Base-by-base conservation (phyloP, 257 asterid species). In the Lantana camara region DNA sequence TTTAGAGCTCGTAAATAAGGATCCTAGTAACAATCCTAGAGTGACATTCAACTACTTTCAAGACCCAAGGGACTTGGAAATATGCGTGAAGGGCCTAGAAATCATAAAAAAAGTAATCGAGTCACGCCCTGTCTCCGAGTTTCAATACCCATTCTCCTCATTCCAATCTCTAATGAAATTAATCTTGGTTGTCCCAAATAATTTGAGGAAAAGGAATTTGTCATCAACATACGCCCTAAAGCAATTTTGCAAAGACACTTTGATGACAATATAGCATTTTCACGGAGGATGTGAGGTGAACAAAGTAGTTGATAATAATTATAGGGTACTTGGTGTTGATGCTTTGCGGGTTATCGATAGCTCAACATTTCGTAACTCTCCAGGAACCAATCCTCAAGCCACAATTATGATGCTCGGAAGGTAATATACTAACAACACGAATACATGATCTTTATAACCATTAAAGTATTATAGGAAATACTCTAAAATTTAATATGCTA, bases 331-430 rank as follows among this genome's bases (percentile, higher is more conserved):
- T 15, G 88, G 88, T 0, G 83, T 79, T 5, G 82, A 85, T 1
- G 70, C 78, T 0, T 75, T 85, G 60, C 78, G 91, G n/a, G 88
- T 85, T 20, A 60, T 82, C 15, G 91, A 85, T 54, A 83, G 83
- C 0, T 82, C 88, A 16, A 84, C 91, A 2, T 74, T 79, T 64
- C 8, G n/a, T 68, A 59, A 68, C 19, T 77, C 81, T 19, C 92
- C 92, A 0, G 88, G 88, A 30, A 77, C 92, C 53, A 82, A 85
- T 73, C 92, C 92, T 54, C 88, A 85, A 55, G 92, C 92, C 37
- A 82, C 88, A 4, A 75, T 82, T 9, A 82, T 85, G 88, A 85
- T 85, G 92, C 77, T 85, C 0, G 92, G 92, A 52, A 85, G 92
- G 89, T 82, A 46, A 71, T n/a, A n/a, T n/a, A n/a, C n/a, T n/a